These are phyloP conservation scores for Cercis canadensis DNA, from an alignment of 306 rosid genomes.

Conservation along the genomic window DNA sequence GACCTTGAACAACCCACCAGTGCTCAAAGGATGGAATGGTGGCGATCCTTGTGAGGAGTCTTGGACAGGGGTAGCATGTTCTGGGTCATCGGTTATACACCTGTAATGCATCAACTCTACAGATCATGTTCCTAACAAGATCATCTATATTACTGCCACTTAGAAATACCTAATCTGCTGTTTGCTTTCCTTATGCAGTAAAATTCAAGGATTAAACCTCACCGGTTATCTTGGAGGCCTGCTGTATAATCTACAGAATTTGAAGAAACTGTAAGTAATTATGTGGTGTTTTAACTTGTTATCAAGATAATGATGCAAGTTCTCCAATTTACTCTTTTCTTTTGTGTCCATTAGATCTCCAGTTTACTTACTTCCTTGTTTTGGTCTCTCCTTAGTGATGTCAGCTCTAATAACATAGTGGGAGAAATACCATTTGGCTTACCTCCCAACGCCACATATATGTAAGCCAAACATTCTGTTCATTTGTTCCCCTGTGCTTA, in stretches of 20 bases:
- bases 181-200: conserved; percentile 51
- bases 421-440: conserved; percentile 77
- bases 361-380: conserved; percentile 23
- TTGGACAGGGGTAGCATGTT: conserved; percentile 89
- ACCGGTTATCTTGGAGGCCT: conserved; percentile 70
- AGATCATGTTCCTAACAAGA: conserved; percentile 12
- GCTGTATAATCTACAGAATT: conserved; percentile 61
- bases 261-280: conserved; percentile 67
- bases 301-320: background rate
- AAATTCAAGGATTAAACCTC: conserved; percentile 77
- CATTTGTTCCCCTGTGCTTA: background rate
- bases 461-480: conserved; percentile 55
- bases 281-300: background rate
- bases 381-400: conserved; percentile 65
- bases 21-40: conserved; percentile 75
- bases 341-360: background rate
- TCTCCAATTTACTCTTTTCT: no score
- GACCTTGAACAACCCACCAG: conserved; percentile 59
- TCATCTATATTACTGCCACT: background rate
- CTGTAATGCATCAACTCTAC: conserved; percentile 54
- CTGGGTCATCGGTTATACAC: conserved; percentile 75
- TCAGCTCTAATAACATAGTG: conserved; percentile 70
- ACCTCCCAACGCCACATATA: conserved; percentile 85
- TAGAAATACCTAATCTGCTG: conserved; percentile 2
- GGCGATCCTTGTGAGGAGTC: conserved; percentile 86